Evolutionary conservation across 2,329 filamentous ascomycete genomes (phyloP), one percentile per base, ranked within the genome.

Genomic region (Venturia oleaginea): DNA sequence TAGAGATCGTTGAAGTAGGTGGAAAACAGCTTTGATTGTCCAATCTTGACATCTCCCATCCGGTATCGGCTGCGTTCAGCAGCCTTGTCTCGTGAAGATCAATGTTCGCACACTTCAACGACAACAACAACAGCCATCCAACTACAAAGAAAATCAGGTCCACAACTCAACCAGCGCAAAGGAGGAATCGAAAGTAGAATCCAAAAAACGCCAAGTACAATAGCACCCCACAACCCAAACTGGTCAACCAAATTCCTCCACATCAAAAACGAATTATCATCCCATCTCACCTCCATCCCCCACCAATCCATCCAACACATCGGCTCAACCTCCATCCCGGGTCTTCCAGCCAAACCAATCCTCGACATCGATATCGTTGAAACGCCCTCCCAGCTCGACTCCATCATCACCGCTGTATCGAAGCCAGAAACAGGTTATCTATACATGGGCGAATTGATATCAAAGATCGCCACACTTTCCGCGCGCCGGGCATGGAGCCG

Each of bases 321-420:
- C 42, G 74, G 74, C 61, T 74, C 72, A 64, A 76, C 75, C 32
- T 75, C 75, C 10, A 71, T 76, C 3, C 73, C 72, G 0, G 67
- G 66, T 19, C 69, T 76, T 4, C 69, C 68, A n/a, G 73, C 74
- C 13, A 76, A 75, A 63, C 73, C 74, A n/a, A 71, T 72, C 55
- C 71, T 76, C 63, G 74, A 77, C 67, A 67, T 76, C n/a, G 71
- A 74, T 62, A 70, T 76, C 40, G 70, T 76, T 51, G 70, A 72
- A 22, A 66, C 67, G 13, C 68, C 68, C 17, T 66, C 68, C 6
- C 66, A 71, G 27, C 60, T 77, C 13, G 60, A 70, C 7, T 37
- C 68, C 7, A 70, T 70, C 3, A 71, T 73, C 57, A 66, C 69
- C 27, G 71, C 72, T 2, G 68, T 78, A n/a, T 48, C 43, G 22